Evolutionary conservation across 495 filamentous ascomycete species (phyloP).

Genomic region (Delitschia confertaspora): DNA sequence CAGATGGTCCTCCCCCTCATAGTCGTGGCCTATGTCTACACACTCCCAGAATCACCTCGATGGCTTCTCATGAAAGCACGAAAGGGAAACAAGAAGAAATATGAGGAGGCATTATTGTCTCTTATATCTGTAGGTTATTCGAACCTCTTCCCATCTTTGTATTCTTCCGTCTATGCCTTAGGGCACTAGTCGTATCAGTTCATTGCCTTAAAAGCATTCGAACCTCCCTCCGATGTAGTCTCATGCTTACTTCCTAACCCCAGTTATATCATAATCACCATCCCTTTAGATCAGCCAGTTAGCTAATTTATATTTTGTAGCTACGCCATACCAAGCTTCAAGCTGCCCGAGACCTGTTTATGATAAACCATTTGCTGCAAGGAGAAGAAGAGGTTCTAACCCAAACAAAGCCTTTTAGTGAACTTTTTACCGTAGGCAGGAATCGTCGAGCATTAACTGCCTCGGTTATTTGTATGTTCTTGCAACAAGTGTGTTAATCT

Average conservation of each 20-base stretch:
- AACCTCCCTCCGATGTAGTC: no score
- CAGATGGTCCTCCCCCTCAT: constrained; percentile 14
- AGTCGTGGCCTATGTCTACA: constrained; percentile 13
- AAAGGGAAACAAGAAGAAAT: constrained; percentile 12
- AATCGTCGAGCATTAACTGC: constrained; percentile 5
- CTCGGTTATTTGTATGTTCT: constrained; percentile 5
- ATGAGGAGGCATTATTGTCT: no score
- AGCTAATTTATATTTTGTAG: no score
- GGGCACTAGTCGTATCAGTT: no score
- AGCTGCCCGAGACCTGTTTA: constrained; percentile 5
- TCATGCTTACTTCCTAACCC: no score
- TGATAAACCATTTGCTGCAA: constrained; percentile 6
- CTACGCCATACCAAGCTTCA: constrained; percentile 6
- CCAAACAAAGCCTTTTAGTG: background rate
- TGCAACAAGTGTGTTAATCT: constrained; percentile 2
- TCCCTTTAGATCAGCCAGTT: no score
- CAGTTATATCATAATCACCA: no score
- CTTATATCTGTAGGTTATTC: no score
- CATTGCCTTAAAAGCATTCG: no score
- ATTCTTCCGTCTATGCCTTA: no score
- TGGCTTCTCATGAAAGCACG: constrained; percentile 5
- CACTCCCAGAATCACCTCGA: constrained; percentile 5
- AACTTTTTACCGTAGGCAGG: constrained; percentile 3
- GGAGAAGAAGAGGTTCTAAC: constrained; percentile 3
- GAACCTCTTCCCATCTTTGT: no score